Conservation (phyloP, 2,329 filamentous ascomycete species). For the Fusarium nisikadoi region DNA sequence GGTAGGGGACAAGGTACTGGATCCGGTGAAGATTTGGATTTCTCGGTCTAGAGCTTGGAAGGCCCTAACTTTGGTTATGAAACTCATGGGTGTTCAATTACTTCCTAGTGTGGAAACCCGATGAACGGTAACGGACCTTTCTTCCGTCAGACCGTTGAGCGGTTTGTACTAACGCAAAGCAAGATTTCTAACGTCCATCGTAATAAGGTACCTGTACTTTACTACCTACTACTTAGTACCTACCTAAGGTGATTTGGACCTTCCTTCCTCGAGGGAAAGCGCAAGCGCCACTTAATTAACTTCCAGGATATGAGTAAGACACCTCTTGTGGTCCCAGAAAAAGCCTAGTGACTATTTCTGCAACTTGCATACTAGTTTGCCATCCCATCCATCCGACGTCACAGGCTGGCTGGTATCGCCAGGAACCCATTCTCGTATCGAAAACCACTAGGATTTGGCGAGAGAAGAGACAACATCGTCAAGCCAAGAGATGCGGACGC, state of each 20-base stretch:
- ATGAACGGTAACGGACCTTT: not conserved
- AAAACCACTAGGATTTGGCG: constrained; percentile 8
- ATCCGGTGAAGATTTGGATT: constrained; percentile 1
- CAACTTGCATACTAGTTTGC: constrained; percentile 12
- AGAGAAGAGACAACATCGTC: constrained; percentile 30
- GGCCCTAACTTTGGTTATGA: constrained; percentile 8
- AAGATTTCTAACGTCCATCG: not conserved
- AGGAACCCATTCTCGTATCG: constrained; percentile 12
- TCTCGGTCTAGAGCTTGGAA: not conserved
- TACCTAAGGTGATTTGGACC: not conserved
- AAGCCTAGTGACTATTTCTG: constrained; percentile 21
- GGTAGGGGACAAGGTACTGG: constrained; percentile 2
- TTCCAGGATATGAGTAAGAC: constrained; percentile 11
- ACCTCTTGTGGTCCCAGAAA: constrained; percentile 4
- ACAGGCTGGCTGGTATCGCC: constrained; percentile 19
- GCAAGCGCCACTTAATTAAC: constrained; percentile 14
- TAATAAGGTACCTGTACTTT: not conserved
- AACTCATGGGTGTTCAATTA: not conserved
- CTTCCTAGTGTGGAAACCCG: not conserved
- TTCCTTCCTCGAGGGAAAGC: constrained; percentile 8
- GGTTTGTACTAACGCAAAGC: constrained; percentile 7
- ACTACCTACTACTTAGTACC: not conserved
- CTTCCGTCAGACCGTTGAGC: constrained; percentile 1
- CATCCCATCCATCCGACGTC: constrained; percentile 17
- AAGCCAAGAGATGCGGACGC: constrained; percentile 9